A percentile compares a stretch with the other conserved stretches of the same genome.
Conservation (phyloP, 2,329 filamentous ascomycete species). For the Cytospora piceae region DNA sequence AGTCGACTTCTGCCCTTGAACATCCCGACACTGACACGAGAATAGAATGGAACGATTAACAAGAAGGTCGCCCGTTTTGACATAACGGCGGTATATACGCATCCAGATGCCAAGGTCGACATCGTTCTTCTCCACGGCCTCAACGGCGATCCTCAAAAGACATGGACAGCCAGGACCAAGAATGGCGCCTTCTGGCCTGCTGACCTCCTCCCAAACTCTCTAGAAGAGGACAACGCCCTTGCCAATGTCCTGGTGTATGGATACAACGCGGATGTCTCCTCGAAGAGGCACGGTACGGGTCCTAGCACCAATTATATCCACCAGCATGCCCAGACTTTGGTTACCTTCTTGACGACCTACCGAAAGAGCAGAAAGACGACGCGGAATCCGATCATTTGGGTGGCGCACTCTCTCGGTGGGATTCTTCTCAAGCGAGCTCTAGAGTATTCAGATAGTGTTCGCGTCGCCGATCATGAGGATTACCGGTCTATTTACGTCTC, state of each 20-base stretch:
- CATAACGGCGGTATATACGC: slow-evolving; percentile 61
- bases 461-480: slow-evolving; percentile 62
- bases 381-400: slow-evolving; percentile 73
- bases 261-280: slow-evolving; percentile 70
- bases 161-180: slow-evolving; percentile 56
- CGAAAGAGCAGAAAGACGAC: slow-evolving; percentile 60
- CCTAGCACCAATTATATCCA: slow-evolving; percentile 70
- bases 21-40: slow-evolving; percentile 18
- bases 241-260: slow-evolving; percentile 73
- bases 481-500: slow-evolving; percentile 72
- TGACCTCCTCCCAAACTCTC: slow-evolving; percentile 65
- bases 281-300: slow-evolving; percentile 53
- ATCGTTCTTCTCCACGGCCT: slow-evolving; percentile 74
- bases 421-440: slow-evolving; percentile 73
- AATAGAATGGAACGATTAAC: slow-evolving; percentile 50
- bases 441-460: slow-evolving; percentile 67
- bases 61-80: slow-evolving; percentile 59
- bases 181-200: slow-evolving; percentile 66
- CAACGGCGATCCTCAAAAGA: slow-evolving; percentile 67
- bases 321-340: slow-evolving; percentile 71
- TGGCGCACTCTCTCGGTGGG: slow-evolving; percentile 75
- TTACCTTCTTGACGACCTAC: slow-evolving; percentile 65
- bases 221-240: slow-evolving; percentile 51
- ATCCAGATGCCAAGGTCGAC: slow-evolving; percentile 62
- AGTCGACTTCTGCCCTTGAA: not conserved